Base-by-base conservation (phyloP, 805 yeast genomes). In the Suhomyces faveliae region DNA sequence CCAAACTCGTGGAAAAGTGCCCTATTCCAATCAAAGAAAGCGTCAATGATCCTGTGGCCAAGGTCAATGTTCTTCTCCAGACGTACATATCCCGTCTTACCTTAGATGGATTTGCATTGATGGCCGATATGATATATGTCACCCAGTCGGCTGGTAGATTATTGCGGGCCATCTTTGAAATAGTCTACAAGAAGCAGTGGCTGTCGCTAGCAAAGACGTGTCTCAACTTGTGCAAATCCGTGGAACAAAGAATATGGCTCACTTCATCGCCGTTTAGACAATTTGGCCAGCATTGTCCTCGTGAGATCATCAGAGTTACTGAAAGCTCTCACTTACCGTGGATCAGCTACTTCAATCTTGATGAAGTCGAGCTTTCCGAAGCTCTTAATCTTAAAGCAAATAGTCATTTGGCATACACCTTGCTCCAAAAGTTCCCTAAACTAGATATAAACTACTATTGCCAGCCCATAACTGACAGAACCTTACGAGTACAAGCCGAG, bases 111-210 rank as follows among this genome's bases (percentile, higher is more conserved):
- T 88, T 89, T 69, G 97, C 97, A 0, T 67, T 95, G 51, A 82
- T 86, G 77, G 83, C 96, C 0, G 99, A 94, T 70, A 89, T 91
- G 96, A 76, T 89, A 3, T 94, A 88, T 61, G 81, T 94, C 35
- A 87, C 94, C 0, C 98, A 94, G 64, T 89, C 95, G 35, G 97
- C 97, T 0, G 92, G 95, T 3, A 78, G 99, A 60, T 66, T 94
- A 33, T 72, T 91, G 47, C 71, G 97, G 48, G 97, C 98, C 0
- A 78, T 95, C 52, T 83, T 79, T 62, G 97, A 92, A 60, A 80
- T 94, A 27, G 79, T 87, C 8, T 55, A 87, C 40, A 73, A 76
- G 45, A 87, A 84, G 54, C 76, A 78, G 9, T 90, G 96, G 95
- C 76, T 96, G 0, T 61, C 71, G 17, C 63, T 86, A 11, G 73